A percentile compares a stretch with the other conserved stretches of the same genome.
Evolutionary conservation across 1,284 basidiomycete genomes (phyloP).

Genomic region (Moesziomyces antarcticus): DNA sequence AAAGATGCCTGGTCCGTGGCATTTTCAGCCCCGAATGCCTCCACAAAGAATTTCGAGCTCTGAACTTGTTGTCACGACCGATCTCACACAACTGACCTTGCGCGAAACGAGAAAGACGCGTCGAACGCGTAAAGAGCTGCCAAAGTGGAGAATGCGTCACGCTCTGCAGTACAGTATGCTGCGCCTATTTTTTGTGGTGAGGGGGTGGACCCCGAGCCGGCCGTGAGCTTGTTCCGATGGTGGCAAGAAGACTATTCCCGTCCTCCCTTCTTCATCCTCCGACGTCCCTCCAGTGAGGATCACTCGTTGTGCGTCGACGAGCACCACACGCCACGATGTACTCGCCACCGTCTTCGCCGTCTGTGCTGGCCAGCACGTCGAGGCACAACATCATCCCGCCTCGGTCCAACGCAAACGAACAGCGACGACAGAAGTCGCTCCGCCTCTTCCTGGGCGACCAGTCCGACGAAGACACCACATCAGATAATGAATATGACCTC

Average conservation of each 20-base stretch:
- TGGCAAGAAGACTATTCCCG: background rate
- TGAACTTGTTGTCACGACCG: background rate
- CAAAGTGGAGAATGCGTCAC: background rate
- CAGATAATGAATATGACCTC: conserved; percentile 13
- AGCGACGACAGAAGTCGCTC: conserved; percentile 33
- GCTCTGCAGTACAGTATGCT: background rate
- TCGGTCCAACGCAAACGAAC: conserved; percentile 3
- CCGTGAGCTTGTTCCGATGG: conserved; percentile 5
- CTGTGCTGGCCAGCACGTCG: conserved; percentile 46
- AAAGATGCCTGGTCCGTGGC: conserved; percentile 8
- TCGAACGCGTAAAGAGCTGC: conserved; percentile 33
- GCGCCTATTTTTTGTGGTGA: background rate
- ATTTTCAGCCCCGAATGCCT: conserved; percentile 6
- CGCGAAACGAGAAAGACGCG: conserved; percentile 9
- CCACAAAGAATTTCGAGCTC: conserved; percentile 1
- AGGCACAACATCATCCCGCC: conserved; percentile 40
- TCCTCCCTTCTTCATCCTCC: background rate
- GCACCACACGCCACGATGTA: conserved; percentile 9
- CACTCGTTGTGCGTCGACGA: background rate
- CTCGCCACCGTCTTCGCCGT: conserved; percentile 38
- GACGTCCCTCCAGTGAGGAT: background rate
- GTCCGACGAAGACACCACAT: conserved; percentile 24
- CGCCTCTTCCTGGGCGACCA: conserved; percentile 40
- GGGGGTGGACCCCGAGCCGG: background rate
- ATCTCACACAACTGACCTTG: conserved; percentile 12